phyloP scores from a whole-genome alignment of 2,329 filamentous ascomycete species.

The Huntiella bhutanensis region DNA sequence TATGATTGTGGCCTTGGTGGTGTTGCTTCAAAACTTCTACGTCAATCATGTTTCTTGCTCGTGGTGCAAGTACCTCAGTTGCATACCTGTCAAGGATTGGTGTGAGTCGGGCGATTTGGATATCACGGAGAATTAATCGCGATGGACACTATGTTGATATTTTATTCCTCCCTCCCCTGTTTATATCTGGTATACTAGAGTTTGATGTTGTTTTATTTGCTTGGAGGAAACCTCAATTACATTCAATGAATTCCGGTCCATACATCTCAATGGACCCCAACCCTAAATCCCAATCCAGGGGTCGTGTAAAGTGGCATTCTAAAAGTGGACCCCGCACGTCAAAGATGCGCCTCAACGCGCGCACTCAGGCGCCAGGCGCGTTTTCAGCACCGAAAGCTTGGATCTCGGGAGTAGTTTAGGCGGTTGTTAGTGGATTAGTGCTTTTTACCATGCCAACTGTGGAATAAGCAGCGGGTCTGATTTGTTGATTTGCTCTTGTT shows the following conservation, averaged over 20 bases:
- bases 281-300: not conserved
- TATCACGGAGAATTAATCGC: conserved; percentile 10
- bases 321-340: conserved; percentile 2
- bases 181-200: not conserved
- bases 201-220: not conserved
- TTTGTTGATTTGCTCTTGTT: too few relatives aligned
- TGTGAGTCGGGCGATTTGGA: conserved; percentile 31
- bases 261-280: not conserved
- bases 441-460: too few relatives aligned
- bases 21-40: conserved; percentile 86
- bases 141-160: not conserved
- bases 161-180: not conserved
- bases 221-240: not conserved
- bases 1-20: conserved; percentile 69
- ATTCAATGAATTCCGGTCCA: not conserved
- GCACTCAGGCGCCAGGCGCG: conserved; percentile 1
- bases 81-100: conserved; percentile 54
- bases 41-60: conserved; percentile 52
- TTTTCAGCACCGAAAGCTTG: not conserved
- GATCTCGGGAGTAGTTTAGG: too few relatives aligned
- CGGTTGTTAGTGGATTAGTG: too few relatives aligned
- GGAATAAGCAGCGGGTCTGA: too few relatives aligned
- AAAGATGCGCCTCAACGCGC: not conserved
- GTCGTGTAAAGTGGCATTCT: conserved; percentile 11
- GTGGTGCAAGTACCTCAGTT: conserved; percentile 94